These are phyloP conservation scores for Pyronema omphalodes DNA, from an alignment of 495 filamentous ascomycete genomes.

Conservation along the genomic window DNA sequence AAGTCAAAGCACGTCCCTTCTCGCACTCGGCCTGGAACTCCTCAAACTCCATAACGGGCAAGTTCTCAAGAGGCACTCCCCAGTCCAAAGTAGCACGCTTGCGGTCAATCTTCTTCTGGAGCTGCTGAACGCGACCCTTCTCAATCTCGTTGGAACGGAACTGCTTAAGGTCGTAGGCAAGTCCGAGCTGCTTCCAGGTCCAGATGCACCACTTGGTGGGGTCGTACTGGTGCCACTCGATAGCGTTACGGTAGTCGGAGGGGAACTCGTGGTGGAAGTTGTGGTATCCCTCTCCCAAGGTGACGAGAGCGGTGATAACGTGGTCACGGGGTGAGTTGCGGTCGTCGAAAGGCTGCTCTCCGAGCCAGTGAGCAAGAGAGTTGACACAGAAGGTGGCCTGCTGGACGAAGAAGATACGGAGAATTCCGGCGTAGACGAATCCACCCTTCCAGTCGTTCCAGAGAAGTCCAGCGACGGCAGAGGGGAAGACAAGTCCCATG, in stretches of 20 bases:
- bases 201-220: conserved; percentile 98
- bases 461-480: conserved; percentile 61
- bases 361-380: conserved; percentile 95
- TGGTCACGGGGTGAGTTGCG: conserved; percentile 96
- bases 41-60: conserved; percentile 93
- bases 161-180: conserved; percentile 90
- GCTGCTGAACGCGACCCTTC: conserved; percentile 92
- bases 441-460: conserved; percentile 87
- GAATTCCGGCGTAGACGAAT: conserved; percentile 86
- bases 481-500: conserved; percentile 78
- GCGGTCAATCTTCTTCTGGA: conserved; percentile 98
- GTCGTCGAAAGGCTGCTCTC: conserved; percentile 97
- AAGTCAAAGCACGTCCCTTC: conserved; percentile 71
- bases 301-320: conserved; percentile 84
- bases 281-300: conserved; percentile 95
- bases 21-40: conserved; percentile 77
- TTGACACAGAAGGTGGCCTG: conserved; percentile 99
- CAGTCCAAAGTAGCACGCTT: conserved; percentile 84
- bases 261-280: conserved; percentile 99
- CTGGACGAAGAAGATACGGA: conserved; percentile 95
- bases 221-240: conserved; percentile 96
- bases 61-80: conserved; percentile 82
- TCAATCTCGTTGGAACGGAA: conserved; percentile 98
- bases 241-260: conserved; percentile 95
- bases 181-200: conserved; percentile 78